Evolutionary conservation across 140 eudicot species (phyloP), one percentile per base, ranked within the genome.

Genomic region (Cichorium intybus): DNA sequence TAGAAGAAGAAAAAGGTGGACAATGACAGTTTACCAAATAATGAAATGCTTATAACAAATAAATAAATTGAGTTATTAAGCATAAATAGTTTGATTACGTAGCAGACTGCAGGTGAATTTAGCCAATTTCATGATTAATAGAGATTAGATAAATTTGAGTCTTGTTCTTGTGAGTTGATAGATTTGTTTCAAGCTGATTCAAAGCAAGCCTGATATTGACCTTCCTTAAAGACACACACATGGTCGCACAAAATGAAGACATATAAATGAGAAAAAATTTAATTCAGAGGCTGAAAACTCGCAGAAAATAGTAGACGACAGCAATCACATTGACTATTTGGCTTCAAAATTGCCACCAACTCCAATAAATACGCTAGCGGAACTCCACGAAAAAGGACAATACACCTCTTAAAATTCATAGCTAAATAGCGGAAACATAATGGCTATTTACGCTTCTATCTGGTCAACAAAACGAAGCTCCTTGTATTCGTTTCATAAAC

Each of bases 21-120:
- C 45, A 66, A 49, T 34, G 46, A 66, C 63, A 34, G 54, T 34
- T 57, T 26, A 57, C 63, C 74, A 57, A 74, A 74, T 68, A 57
- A 57, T 3, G 5, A 45, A 33, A 2, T 33, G 45, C 6, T 4
- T 28, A 26, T 31, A 64, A 17, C 46, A 52, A 45, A 64, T 47
- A 34, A 74, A 16, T 23, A 4, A 34, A 15, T 65, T 31, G 47
- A 56, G 22, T 43, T 27, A 24, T 23, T 33, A 35, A 35, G 62
- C 73, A 57, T 18, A 47, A 17, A 73, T 3, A 7, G 20, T 10
- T 24, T 56, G 51, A 60, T 16, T 20, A 18, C 18, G 28, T 15
- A 27, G 14, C 17, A 23, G 17, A 48, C n/a, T 33, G 35, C 3
- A 24, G 29, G 50, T 12, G 26, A 10, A 60, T 16, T 37, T 24